phyloP scores from a whole-genome alignment of 257 asterid species.

The Jacaranda mimosifolia region DNA sequence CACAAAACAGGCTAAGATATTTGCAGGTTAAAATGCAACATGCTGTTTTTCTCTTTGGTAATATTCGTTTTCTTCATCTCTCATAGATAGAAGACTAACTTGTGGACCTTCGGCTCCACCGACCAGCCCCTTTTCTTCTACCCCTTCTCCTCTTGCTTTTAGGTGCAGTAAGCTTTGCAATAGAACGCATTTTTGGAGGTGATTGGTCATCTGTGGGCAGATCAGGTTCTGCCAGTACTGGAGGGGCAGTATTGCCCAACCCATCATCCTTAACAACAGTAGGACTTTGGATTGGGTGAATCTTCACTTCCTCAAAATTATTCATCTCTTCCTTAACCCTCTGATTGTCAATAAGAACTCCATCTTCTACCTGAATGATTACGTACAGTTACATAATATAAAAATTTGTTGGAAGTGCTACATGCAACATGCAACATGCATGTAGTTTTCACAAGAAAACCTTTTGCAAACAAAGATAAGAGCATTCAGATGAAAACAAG shows the following conservation, averaged over 20 bases:
- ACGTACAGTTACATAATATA: too few species aligned
- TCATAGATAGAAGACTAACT: slow-evolving; percentile 34
- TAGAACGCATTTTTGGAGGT: slow-evolving; percentile 55
- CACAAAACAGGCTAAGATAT: neutral
- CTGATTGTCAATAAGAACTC: slow-evolving; percentile 55
- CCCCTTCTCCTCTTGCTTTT: slow-evolving; percentile 63
- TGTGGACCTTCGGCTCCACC: slow-evolving; percentile 48
- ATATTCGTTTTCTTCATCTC: slow-evolving; percentile 23
- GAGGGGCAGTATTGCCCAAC: slow-evolving; percentile 38
- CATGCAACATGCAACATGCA: too few species aligned
- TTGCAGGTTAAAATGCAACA: slow-evolving; percentile 25
- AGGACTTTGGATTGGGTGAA: slow-evolving; percentile 50
- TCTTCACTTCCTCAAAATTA: slow-evolving; percentile 51
- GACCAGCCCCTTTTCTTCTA: slow-evolving; percentile 54
- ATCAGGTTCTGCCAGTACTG: slow-evolving; percentile 46
- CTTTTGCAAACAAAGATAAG: neutral
- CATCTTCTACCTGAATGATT: slow-evolving; percentile 66
- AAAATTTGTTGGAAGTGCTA: too few species aligned
- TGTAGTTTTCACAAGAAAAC: too few species aligned
- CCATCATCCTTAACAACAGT: slow-evolving; percentile 38
- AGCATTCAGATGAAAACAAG: neutral
- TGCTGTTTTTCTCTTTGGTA: neutral
- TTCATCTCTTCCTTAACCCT: slow-evolving; percentile 63
- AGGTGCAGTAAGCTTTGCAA: slow-evolving; percentile 61
- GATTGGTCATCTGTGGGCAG: slow-evolving; percentile 53